Conservation (phyloP, 345 rosid genomes). For the Eucalyptus grandis region DNA sequence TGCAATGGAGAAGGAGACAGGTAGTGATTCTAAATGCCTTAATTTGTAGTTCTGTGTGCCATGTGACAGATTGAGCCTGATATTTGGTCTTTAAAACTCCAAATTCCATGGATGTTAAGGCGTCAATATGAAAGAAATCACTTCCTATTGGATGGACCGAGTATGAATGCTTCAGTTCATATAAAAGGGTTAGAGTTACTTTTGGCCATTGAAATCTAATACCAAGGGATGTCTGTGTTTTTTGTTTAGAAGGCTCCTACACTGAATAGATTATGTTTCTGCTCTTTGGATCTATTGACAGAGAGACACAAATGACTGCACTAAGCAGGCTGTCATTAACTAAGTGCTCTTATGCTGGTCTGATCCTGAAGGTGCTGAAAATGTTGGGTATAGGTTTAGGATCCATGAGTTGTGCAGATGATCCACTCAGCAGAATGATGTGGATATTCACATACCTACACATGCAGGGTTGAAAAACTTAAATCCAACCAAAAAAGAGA, state of each 20-base stretch:
- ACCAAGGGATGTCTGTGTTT: not conserved
- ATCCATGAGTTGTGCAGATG: not conserved
- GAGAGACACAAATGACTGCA: not conserved
- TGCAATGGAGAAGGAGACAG: conserved; percentile 90
- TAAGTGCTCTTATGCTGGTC: not conserved
- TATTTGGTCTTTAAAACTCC: not conserved
- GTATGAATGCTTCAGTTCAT: not conserved
- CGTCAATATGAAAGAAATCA: not conserved
- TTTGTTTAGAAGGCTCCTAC: not conserved
- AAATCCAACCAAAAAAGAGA: not conserved
- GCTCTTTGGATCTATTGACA: not conserved
- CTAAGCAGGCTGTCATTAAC: not conserved
- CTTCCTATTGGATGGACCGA: not conserved
- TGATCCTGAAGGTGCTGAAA: not conserved
- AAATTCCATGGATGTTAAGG: not conserved
- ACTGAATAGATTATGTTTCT: not conserved
- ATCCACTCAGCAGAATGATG: not conserved
- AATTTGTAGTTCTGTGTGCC: not conserved
- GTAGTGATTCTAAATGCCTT: conserved; percentile 14
- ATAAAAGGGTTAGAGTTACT: not conserved
- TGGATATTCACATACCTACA: not conserved
- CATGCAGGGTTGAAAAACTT: not conserved
- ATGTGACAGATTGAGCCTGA: not conserved
- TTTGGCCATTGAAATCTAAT: not conserved
- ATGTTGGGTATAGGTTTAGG: not conserved